phyloP scores from a whole-genome alignment of 2,329 filamentous ascomycete genomes.

The Verticillium dahliae region DNA sequence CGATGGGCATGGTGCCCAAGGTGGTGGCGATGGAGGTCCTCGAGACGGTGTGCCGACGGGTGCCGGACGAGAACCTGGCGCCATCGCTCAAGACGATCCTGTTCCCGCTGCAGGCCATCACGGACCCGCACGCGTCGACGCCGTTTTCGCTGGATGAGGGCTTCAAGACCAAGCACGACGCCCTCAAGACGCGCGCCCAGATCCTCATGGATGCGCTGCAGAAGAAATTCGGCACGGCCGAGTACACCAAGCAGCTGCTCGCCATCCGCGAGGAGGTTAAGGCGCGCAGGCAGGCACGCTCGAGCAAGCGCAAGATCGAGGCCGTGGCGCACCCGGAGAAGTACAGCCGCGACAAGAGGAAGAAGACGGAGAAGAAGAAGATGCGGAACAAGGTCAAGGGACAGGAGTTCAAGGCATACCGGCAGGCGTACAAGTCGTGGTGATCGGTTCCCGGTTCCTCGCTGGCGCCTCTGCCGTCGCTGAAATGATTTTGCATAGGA shows the following conservation, averaged over 20 bases:
- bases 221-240: slow-evolving; percentile 73
- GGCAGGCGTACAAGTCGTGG: slow-evolving; percentile 60
- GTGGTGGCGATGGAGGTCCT: slow-evolving; percentile 69
- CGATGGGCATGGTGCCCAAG: slow-evolving; percentile 64
- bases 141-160: slow-evolving; percentile 65
- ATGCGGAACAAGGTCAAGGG: slow-evolving; percentile 75
- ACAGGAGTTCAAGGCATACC: slow-evolving; percentile 61
- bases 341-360: slow-evolving; percentile 71
- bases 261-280: slow-evolving; percentile 68
- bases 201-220: slow-evolving; percentile 79
- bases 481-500: slow-evolving; percentile 4
- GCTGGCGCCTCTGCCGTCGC: not conserved
- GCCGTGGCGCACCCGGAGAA: slow-evolving; percentile 77
- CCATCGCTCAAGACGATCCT: slow-evolving; percentile 57
- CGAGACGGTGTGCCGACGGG: slow-evolving; percentile 58
- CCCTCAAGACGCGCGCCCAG: slow-evolving; percentile 63
- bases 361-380: slow-evolving; percentile 79
- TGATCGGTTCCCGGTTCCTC: slow-evolving; percentile 10
- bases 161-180: slow-evolving; percentile 64
- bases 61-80: slow-evolving; percentile 49
- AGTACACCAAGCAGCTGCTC: slow-evolving; percentile 69
- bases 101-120: slow-evolving; percentile 69
- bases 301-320: slow-evolving; percentile 83
- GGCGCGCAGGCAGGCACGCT: slow-evolving; percentile 64
- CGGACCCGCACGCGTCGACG: slow-evolving; percentile 67